These are phyloP conservation scores for Seiridium unicorne DNA, from an alignment of 2,329 filamentous ascomycete genomes.

Conservation along the genomic window DNA sequence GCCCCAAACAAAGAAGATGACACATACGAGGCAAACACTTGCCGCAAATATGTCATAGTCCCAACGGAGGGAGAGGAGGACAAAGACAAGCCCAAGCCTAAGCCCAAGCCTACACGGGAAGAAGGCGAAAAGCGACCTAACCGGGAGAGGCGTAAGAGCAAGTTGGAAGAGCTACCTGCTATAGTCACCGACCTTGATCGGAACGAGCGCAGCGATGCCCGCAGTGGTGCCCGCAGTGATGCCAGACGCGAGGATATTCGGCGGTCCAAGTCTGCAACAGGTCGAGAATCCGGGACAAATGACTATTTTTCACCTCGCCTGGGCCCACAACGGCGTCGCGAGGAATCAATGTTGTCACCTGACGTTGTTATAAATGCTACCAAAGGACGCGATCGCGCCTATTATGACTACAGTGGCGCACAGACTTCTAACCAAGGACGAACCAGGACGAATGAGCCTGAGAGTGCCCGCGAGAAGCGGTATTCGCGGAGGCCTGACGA, in stretches of 20 bases:
- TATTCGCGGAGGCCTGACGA: constrained; percentile 21
- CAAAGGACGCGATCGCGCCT: constrained; percentile 25
- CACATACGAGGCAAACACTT: constrained; percentile 40
- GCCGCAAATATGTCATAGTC: constrained; percentile 36
- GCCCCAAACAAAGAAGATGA: constrained; percentile 16
- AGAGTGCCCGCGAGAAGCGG: constrained; percentile 15
- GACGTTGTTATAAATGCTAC: constrained; percentile 36
- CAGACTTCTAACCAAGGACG: constrained; percentile 18
- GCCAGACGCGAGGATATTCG: constrained; percentile 15
- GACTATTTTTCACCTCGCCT: constrained; percentile 31
- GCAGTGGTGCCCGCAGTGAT: constrained; percentile 1
- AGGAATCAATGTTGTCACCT: constrained; percentile 44
- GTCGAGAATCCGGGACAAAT: constrained; percentile 23
- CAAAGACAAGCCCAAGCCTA: constrained; percentile 22
- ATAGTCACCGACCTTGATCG: constrained; percentile 24
- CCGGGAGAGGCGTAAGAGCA: constrained; percentile 22
- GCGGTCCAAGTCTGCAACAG: constrained; percentile 22
- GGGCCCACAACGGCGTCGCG: constrained; percentile 18
- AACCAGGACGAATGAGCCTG: constrained; percentile 17
- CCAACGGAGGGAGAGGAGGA: constrained; percentile 26
- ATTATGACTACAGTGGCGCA: constrained; percentile 22
- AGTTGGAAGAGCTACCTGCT: constrained; percentile 24
- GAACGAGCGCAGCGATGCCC: constrained; percentile 8
- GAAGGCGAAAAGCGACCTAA: constrained; percentile 14
- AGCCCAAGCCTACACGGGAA: constrained; percentile 14